Evolutionary conservation across 805 yeast species (phyloP).

Genomic region (Candida tammaniensis): DNA sequence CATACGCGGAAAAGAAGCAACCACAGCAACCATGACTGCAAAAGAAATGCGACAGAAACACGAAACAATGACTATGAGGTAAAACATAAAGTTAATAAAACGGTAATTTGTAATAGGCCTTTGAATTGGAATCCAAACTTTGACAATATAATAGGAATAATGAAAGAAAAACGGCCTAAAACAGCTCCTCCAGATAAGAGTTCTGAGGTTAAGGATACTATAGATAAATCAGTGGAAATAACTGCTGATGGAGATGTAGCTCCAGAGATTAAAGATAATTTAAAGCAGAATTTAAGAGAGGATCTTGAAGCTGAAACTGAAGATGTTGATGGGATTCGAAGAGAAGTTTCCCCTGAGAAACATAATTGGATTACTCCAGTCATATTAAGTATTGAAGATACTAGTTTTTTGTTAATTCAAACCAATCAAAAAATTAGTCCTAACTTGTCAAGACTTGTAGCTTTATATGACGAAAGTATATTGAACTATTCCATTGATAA

Average conservation of each 20-base stretch:
- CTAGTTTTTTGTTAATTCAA: slow-evolving; percentile 27
- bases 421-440: slow-evolving; percentile 8
- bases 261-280: background rate
- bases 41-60: too few species aligned
- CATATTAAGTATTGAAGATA: slow-evolving; percentile 20
- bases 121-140: too few species aligned
- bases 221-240: background rate
- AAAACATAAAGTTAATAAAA: too few species aligned
- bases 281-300: slow-evolving; percentile 1
- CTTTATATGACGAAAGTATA: slow-evolving; percentile 23
- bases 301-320: background rate
- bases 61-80: too few species aligned
- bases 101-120: too few species aligned
- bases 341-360: background rate
- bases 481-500: slow-evolving; percentile 19
- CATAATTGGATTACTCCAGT: slow-evolving; percentile 16
- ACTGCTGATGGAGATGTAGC: slow-evolving; percentile 2
- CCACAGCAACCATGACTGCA: too few species aligned
- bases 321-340: slow-evolving; percentile 1
- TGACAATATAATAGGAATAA: too few species aligned
- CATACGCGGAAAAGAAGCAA: too few species aligned
- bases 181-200: too few species aligned
- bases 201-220: too few species aligned
- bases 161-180: too few species aligned
- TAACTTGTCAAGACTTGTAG: slow-evolving; percentile 20